Evolutionary conservation across 768 basidiomycete species (phyloP), one percentile per base, ranked within the genome.

Genomic region (Galerina sulciceps): DNA sequence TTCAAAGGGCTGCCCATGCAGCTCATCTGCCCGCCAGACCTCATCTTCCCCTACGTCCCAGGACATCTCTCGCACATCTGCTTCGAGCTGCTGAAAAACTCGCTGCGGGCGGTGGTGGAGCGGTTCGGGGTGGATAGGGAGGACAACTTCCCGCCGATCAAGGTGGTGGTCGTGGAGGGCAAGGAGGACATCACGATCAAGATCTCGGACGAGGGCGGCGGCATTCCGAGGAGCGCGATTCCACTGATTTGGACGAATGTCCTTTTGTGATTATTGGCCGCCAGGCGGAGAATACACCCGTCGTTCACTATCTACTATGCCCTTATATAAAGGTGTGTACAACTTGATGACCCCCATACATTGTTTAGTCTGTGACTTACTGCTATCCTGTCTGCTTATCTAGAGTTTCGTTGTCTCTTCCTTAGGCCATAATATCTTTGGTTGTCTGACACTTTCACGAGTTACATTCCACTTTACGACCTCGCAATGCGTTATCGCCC

Each of bases 161-260:
- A 93, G 74, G 91, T 96, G 48, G 85, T 98, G 57, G 96, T 97
- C 36, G 93, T 96, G 1, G 95, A 96, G 70, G 96, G 96, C n/a
- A 92, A 88, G 62, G 96, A 98, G 70, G 96, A 99, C 68, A 97
- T 99, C 67, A 99, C 96, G 2, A 94, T 99, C 83, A 99, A 99
- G 83, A 97, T 99, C 59, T 89, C 87, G 1, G 96, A 99, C 69
- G 96, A 99, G 72, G 96, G 96, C 3, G 96, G 96, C 0, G 95
- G 96, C 0, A 99, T 99, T 55, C 85, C 94, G 22, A 74, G 94
- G 78, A 75, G 89, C 60, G 93, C 93, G 0, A 90, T 99, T 14
- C 94, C 95, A 6, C 81, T 96, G 45, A 96, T 99, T 53, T 99
- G 97, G 97, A 99, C 96, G 42, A 43, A 35, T 22, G 13, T 46